A percentile compares a stretch with the other conserved stretches of the same genome.
Evolutionary conservation across 202 grass and related monocot genomes (phyloP).

Genomic region (Carex sylvatica): DNA sequence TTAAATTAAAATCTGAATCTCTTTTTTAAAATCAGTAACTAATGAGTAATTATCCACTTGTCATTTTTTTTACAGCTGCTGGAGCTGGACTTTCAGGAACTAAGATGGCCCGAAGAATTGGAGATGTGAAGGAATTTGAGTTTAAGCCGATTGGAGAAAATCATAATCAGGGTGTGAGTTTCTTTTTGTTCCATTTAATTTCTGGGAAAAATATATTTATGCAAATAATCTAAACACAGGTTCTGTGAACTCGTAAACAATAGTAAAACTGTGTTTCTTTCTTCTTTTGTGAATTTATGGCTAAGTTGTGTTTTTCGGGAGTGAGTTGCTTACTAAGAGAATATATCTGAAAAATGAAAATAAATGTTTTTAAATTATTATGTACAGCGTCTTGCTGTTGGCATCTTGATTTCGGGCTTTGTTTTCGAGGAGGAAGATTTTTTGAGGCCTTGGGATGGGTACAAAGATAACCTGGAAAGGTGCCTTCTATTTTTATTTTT

Average conservation of each 20-base stretch:
- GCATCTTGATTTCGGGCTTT: slow-evolving; percentile 86
- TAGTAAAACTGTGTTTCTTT: not conserved
- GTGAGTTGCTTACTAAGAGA: not conserved
- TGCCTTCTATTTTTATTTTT: slow-evolving; percentile 25
- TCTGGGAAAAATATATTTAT: not conserved
- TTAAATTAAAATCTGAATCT: not conserved
- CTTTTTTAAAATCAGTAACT: not conserved
- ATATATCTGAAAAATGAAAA: slow-evolving; percentile 25
- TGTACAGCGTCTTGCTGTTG: slow-evolving; percentile 77
- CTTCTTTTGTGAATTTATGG: not conserved
- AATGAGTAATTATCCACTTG: slow-evolving; percentile 32
- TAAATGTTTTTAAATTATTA: slow-evolving; percentile 29
- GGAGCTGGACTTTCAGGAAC: slow-evolving; percentile 88
- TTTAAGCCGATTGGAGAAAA: slow-evolving; percentile 91
- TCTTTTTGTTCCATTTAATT: slow-evolving; percentile 23
- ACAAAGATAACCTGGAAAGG: slow-evolving; percentile 93
- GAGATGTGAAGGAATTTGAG: slow-evolving; percentile 84
- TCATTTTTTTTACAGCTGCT: slow-evolving; percentile 51
- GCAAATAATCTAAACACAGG: not conserved
- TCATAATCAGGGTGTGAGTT: slow-evolving; percentile 96
- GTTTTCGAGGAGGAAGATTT: slow-evolving; percentile 86
- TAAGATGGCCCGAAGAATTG: slow-evolving; percentile 92
- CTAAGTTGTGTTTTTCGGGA: not conserved
- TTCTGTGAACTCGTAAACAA: not conserved
- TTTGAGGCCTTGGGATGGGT: slow-evolving; percentile 82